These are phyloP conservation scores for Globisporangium viniferum DNA, from an alignment of 352 stramenopile species.

Conservation along the genomic window DNA sequence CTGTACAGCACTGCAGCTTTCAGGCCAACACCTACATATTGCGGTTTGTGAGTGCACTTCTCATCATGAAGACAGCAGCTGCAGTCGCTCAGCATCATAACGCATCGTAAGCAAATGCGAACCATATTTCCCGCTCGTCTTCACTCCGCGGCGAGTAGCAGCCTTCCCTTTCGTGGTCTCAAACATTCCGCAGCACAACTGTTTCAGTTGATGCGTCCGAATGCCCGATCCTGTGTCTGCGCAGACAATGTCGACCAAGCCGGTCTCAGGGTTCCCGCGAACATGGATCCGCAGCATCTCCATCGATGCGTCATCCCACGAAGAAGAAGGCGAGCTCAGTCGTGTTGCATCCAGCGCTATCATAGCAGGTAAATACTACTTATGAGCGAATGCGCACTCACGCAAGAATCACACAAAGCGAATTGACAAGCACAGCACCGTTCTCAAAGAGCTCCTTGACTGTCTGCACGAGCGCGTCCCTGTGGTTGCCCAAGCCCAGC, in stretches of 20 bases:
- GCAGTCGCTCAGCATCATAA: background rate
- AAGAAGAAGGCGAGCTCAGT: conserved; percentile 3
- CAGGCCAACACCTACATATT: conserved; percentile 51
- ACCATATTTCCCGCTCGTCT: conserved; percentile 67
- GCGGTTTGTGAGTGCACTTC: background rate
- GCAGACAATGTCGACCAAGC: conserved; percentile 63
- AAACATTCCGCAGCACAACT: conserved; percentile 69
- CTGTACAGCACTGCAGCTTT: conserved; percentile 79
- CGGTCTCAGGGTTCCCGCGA: conserved; percentile 21
- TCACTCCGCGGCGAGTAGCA: background rate
- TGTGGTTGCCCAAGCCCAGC: conserved; percentile 59
- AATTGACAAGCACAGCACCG: conserved; percentile 23
- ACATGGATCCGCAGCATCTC: conserved; percentile 53
- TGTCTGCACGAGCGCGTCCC: conserved; percentile 64
- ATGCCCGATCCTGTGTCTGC: conserved; percentile 75
- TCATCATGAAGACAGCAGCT: background rate
- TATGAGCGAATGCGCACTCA: background rate
- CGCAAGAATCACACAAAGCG: background rate
- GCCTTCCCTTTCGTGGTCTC: conserved; percentile 61
- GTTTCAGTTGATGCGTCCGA: conserved; percentile 50
- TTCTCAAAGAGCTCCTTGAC: conserved; percentile 86
- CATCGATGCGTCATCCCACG: conserved; percentile 23
- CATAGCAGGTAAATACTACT: background rate
- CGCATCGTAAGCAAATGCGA: background rate
- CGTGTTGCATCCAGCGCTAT: conserved; percentile 64